phyloP scores from a whole-genome alignment of 23 red algal genomes.

The Gracilaria domingensis region DNA sequence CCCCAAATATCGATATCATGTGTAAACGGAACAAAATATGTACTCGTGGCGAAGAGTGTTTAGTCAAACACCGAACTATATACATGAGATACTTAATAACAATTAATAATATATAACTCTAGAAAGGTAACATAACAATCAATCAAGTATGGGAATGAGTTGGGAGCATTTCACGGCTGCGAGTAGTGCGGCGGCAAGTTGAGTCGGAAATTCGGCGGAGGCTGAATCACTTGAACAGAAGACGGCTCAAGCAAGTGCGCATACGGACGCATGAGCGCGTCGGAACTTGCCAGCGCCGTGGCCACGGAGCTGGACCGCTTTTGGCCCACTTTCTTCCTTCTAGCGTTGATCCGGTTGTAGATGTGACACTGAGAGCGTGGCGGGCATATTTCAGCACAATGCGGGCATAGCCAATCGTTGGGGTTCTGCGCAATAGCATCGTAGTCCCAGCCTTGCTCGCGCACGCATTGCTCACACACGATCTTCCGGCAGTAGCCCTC shows the following conservation, averaged over 20 bases:
- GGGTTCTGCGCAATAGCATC: conserved; percentile 21
- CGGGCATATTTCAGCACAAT: conserved; percentile 74
- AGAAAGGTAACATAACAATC: not conserved
- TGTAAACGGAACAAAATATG: not conserved
- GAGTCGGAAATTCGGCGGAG: conserved; percentile 61
- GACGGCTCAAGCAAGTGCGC: conserved; percentile 12
- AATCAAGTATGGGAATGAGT: not conserved
- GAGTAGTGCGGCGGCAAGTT: conserved; percentile 61
- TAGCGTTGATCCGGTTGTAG: conserved; percentile 75
- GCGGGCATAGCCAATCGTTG: conserved; percentile 61
- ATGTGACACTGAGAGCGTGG: conserved; percentile 72
- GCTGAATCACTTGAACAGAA: conserved; percentile 37
- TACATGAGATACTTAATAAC: conserved; percentile 13
- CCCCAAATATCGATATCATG: not conserved
- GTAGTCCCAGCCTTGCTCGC: conserved; percentile 75
- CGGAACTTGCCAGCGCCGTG: conserved; percentile 33
- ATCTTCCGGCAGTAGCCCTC: conserved; percentile 76
- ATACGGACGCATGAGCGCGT: conserved; percentile 19
- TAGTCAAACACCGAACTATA: not conserved
- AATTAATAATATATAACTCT: conserved; percentile 3
- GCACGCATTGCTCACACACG: conserved; percentile 78
- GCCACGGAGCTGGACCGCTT: conserved; percentile 41
- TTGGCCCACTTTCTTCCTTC: conserved; percentile 55
- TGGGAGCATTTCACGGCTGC: conserved; percentile 1
- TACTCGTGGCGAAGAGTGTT: not conserved